Evolutionary conservation across 148 eudicot genomes (phyloP).

Genomic region (Persicaria tinctoria): DNA sequence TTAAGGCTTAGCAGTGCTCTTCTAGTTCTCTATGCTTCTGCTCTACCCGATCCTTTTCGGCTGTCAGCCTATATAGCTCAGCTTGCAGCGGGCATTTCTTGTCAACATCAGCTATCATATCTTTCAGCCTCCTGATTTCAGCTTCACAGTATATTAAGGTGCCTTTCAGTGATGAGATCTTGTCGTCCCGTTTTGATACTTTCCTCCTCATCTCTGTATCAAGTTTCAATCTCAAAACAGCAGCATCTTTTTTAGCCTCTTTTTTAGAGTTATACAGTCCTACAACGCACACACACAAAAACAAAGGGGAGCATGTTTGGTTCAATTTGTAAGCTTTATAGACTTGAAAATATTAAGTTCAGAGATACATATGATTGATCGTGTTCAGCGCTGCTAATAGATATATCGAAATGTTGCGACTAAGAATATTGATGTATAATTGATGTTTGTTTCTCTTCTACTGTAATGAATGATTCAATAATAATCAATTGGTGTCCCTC

Average conservation of each 20-base stretch:
- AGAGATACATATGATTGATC: no score
- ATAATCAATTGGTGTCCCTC: no score
- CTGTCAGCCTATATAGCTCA: slow-evolving; percentile 46
- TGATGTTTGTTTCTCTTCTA: no score
- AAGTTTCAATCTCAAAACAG: slow-evolving; percentile 48
- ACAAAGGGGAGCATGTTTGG: no score
- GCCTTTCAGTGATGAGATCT: slow-evolving; percentile 61
- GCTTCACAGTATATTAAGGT: slow-evolving; percentile 65
- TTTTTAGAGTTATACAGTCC: not conserved
- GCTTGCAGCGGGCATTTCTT: slow-evolving; percentile 51
- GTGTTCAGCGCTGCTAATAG: no score
- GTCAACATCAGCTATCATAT: slow-evolving; percentile 50
- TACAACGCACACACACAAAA: no score
- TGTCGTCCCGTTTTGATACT: slow-evolving; percentile 51
- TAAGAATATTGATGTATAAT: no score
- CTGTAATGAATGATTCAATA: no score
- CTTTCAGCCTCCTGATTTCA: slow-evolving; percentile 70
- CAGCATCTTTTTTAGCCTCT: slow-evolving; percentile 48
- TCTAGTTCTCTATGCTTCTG: slow-evolving; percentile 68
- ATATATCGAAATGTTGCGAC: no score
- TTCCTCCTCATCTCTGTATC: slow-evolving; percentile 54
- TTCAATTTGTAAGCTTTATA: no score
- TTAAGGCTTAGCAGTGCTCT: slow-evolving; percentile 44
- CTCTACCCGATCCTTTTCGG: slow-evolving; percentile 48
- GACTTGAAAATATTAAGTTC: no score